These are phyloP conservation scores for Corymbia maculata DNA, from an alignment of 345 rosid species.

Conservation along the genomic window DNA sequence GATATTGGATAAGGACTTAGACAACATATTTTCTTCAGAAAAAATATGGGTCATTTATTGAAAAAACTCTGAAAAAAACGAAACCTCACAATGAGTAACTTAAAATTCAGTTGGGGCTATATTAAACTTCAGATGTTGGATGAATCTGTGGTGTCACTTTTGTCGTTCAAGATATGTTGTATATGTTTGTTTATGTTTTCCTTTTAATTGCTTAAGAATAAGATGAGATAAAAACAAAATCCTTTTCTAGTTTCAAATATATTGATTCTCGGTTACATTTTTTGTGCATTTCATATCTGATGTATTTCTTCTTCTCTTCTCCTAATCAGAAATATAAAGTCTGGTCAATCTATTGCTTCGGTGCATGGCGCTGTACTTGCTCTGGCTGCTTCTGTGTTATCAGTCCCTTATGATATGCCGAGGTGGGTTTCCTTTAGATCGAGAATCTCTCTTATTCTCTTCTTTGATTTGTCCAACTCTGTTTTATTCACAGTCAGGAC, in stretches of 20 bases:
- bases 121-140: not conserved
- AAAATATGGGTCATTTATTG: not conserved
- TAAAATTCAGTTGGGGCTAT: not conserved
- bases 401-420: constrained; percentile 99
- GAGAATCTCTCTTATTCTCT: not conserved
- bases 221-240: not conserved
- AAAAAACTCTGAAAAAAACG: not conserved
- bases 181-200: not conserved
- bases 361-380: constrained; percentile 96
- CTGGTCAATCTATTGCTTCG: constrained; percentile 40
- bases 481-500: not conserved
- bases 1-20: not conserved
- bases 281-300: not conserved
- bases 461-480: not conserved
- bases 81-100: not conserved
- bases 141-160: not conserved
- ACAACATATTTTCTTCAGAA: not conserved
- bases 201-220: not conserved
- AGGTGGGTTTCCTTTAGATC: constrained; percentile 34
- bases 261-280: not conserved
- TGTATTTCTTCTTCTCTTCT: not conserved
- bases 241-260: not conserved
- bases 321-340: constrained; percentile 39
- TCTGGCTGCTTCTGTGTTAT: constrained; percentile 86
- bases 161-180: not conserved